A percentile compares a stretch with the other conserved stretches of the same genome.
Evolutionary conservation across 2,329 filamentous ascomycete species (phyloP).

Genomic region (Fusarium denticulatum): DNA sequence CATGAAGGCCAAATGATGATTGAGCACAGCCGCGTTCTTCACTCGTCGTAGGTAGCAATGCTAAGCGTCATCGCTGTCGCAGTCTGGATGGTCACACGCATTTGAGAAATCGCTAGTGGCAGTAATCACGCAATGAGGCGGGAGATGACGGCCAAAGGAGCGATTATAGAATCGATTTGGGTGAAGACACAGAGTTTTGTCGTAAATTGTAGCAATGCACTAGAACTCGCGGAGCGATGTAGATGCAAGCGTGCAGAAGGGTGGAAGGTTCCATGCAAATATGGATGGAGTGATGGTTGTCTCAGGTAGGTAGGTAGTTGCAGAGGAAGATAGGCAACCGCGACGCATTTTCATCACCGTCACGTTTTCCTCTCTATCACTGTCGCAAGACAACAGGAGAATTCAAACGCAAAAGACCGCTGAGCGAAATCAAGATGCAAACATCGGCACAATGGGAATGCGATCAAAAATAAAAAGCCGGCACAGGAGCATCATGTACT

Average conservation of each 20-base stretch:
- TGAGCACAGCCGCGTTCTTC: conserved; percentile 29
- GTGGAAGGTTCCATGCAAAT: conserved; percentile 6
- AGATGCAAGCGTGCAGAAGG: conserved; percentile 10
- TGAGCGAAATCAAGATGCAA: background rate
- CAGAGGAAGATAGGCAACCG: conserved; percentile 21
- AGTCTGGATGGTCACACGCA: conserved; percentile 38
- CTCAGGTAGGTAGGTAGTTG: conserved; percentile 2
- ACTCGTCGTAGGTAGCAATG: conserved; percentile 21
- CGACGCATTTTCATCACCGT: conserved; percentile 18
- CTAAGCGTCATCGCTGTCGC: conserved; percentile 28
- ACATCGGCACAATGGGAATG: conserved; percentile 2
- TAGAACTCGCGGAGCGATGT: conserved; percentile 1
- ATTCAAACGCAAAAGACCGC: background rate
- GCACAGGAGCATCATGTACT: conserved; percentile 33
- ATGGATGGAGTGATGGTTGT: conserved; percentile 8
- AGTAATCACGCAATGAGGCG: conserved; percentile 39
- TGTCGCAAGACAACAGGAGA: conserved; percentile 12
- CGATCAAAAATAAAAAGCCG: conserved; percentile 4
- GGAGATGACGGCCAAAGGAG: conserved; percentile 22
- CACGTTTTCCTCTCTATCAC: conserved; percentile 5
- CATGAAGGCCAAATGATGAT: conserved; percentile 22
- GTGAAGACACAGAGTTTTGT: conserved; percentile 22
- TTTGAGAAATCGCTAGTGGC: conserved; percentile 31
- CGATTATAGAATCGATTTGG: conserved; percentile 9
- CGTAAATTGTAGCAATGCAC: conserved; percentile 21